Evolutionary conservation across 108 stramenopile genomes (phyloP).

Genomic region (Epipyxis sp.): DNA sequence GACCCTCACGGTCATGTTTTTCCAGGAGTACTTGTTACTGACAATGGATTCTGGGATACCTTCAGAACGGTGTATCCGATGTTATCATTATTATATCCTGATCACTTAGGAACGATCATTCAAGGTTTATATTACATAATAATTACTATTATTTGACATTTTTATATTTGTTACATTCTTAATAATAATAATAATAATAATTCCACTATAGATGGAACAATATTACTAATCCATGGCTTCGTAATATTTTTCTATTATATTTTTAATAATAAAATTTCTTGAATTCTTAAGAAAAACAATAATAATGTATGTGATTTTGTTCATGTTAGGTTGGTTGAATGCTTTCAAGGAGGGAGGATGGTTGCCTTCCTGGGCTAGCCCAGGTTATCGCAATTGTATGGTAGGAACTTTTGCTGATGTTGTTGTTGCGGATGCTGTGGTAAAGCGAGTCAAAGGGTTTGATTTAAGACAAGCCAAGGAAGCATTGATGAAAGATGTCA

Average conservation of each 20-base stretch:
- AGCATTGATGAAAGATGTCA: constrained; percentile 31
- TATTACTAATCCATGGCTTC: no score
- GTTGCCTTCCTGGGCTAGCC: constrained; percentile 45
- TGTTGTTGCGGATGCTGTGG: constrained; percentile 38
- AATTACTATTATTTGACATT: neutral
- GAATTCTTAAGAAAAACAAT: no score
- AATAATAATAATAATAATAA: no score
- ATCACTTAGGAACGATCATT: constrained; percentile 26
- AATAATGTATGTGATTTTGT: neutral
- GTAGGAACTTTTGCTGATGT: constrained; percentile 48
- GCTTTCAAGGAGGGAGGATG: constrained; percentile 40
- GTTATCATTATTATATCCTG: constrained; percentile 29
- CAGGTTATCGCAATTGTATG: constrained; percentile 40
- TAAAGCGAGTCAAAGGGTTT: constrained; percentile 27
- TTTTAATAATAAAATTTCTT: no score
- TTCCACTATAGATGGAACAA: no score
- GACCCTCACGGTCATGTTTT: neutral
- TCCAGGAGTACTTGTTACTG: constrained; percentile 35
- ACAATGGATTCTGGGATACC: constrained; percentile 51
- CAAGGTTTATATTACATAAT: neutral
- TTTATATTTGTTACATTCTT: neutral
- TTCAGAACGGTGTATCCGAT: constrained; percentile 47
- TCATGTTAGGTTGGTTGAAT: constrained; percentile 36
- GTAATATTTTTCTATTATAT: no score
- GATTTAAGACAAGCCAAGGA: constrained; percentile 18